Percentiles rank a stretch among this genome's conserved stretches.
Conservation (phyloP, 805 yeast genomes). For the Barnettozyma siamensis region DNA sequence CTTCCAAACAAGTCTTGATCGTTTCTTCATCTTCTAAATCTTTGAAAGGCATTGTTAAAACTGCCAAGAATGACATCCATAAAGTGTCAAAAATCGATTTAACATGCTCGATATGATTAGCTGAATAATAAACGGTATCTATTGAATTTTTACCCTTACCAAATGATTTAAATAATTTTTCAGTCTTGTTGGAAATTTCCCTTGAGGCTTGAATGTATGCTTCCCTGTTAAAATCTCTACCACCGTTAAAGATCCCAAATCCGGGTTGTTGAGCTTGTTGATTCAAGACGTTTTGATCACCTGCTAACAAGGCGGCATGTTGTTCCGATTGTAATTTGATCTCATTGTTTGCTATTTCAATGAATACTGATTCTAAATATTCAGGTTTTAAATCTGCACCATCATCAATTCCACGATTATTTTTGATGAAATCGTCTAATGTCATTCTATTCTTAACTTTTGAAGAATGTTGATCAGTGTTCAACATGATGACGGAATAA, state of each 20-base stretch:
- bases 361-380: conserved; percentile 58
- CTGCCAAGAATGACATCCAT: conserved; percentile 97
- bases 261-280: conserved; percentile 31
- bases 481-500: conserved; percentile 86
- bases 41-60: conserved; percentile 87
- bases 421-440: conserved; percentile 74
- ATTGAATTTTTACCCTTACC: conserved; percentile 40
- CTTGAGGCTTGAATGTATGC: conserved; percentile 90
- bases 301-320: conserved; percentile 80
- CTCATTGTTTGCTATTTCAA: conserved; percentile 78
- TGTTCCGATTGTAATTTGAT: conserved; percentile 91
- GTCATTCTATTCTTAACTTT: conserved; percentile 88
- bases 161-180: conserved; percentile 65
- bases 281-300: conserved; percentile 35
- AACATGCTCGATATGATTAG: conserved; percentile 85
- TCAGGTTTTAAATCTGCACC: conserved; percentile 78
- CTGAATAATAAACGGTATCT: conserved; percentile 62
- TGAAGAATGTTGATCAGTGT: conserved; percentile 89
- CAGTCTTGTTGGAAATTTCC: conserved; percentile 87
- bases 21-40: conserved; percentile 76
- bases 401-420: conserved; percentile 90
- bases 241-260: conserved; percentile 53
- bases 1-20: conserved; percentile 69
- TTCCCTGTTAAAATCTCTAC: conserved; percentile 67
- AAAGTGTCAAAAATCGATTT: conserved; percentile 87